A percentile compares a stretch with the other conserved stretches of the same genome.
Evolutionary conservation across 345 rosid genomes (phyloP).

Genomic region (Salix caprea): DNA sequence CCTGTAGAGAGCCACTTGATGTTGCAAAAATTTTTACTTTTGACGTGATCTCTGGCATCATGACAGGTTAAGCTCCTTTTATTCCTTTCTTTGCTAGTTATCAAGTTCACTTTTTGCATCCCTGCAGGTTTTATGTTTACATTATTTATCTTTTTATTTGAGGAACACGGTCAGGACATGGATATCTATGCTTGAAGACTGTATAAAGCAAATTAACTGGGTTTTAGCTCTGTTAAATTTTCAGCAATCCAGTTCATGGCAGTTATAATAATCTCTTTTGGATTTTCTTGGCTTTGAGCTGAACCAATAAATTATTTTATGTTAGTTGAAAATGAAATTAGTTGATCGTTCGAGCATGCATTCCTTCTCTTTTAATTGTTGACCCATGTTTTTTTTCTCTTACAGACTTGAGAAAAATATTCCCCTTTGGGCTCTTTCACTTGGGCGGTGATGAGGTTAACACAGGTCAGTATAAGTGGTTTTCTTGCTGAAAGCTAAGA

Average conservation of each 20-base stretch:
- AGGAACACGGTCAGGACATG: neutral
- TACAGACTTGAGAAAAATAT: conserved; percentile 78
- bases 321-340: neutral
- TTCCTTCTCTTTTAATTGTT: neutral
- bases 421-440: conserved; percentile 94
- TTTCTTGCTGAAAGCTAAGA: conserved; percentile 6
- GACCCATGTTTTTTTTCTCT: neutral
- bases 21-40: conserved; percentile 75
- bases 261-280: neutral
- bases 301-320: neutral
- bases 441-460: conserved; percentile 98
- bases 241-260: neutral
- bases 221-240: neutral
- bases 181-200: neutral
- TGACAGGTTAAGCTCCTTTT: conserved; percentile 47
- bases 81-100: neutral
- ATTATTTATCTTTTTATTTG: neutral
- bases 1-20: conserved; percentile 96
- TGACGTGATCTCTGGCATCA: conserved; percentile 75
- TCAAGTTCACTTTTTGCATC: neutral
- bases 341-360: neutral
- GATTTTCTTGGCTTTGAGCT: neutral
- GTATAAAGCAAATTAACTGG: neutral
- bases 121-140: neutral
- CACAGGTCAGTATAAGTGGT: conserved; percentile 47